Conservation (phyloP, 164 flowering plant species). For the Vitis rotundifolia region DNA sequence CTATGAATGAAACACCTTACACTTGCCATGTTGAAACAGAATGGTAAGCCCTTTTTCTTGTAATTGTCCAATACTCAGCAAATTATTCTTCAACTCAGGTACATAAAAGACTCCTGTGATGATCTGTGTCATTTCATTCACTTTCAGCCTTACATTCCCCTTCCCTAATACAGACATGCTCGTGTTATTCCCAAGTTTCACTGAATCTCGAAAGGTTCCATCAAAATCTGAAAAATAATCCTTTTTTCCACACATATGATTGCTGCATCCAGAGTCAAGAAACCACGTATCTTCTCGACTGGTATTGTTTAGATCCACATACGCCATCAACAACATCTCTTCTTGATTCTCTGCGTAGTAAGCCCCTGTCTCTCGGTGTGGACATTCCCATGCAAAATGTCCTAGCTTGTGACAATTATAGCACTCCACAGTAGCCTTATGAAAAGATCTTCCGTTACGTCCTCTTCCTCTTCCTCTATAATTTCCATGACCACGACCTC, state of each 20-base stretch:
- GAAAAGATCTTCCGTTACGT: too few species aligned
- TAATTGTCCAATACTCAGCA: conserved; percentile 1
- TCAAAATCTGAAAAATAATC: neutral
- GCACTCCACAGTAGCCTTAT: too few species aligned
- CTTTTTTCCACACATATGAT: neutral
- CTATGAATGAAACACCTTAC: too few species aligned
- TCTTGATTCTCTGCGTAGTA: neutral
- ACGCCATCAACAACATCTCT: conserved; percentile 2
- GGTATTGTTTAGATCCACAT: neutral
- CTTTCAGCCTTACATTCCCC: conserved; percentile 1
- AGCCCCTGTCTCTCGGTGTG: neutral
- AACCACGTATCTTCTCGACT: neutral
- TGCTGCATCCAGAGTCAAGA: neutral
- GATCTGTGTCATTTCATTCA: neutral
- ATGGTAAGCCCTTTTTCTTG: neutral
- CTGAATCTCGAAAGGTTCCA: neutral
- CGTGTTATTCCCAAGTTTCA: neutral
- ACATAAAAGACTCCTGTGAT: neutral
- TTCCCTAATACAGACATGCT: conserved; percentile 1
- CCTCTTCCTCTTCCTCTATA: too few species aligned
- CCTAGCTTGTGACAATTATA: conserved; percentile 1
- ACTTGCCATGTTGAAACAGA: neutral
- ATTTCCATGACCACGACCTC: too few species aligned
- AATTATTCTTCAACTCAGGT: neutral
- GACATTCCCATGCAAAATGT: conserved; percentile 4